Conservation (phyloP, 2,329 filamentous ascomycete genomes). For the Cyphellophora europaea region DNA sequence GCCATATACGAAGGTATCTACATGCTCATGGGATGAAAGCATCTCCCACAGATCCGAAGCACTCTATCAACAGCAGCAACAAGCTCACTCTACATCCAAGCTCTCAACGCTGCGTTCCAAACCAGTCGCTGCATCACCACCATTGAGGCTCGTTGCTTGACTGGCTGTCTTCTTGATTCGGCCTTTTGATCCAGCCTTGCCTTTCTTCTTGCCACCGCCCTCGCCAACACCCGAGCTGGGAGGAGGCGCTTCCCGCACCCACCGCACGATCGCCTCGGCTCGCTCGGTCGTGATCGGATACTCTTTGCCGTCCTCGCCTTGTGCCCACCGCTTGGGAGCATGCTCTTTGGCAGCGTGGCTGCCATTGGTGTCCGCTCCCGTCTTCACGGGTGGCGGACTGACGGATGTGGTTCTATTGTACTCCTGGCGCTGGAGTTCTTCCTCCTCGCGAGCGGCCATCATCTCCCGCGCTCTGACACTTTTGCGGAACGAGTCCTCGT, state of each 20-base stretch:
- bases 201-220: conserved; percentile 8
- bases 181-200: conserved; percentile 4
- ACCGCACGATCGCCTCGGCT: conserved; percentile 58
- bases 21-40: no score
- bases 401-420: conserved; percentile 10
- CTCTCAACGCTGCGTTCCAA: conserved; percentile 14
- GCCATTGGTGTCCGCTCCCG: neutral
- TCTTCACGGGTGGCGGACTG: conserved; percentile 2
- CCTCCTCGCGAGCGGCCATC: conserved; percentile 47
- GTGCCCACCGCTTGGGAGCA: conserved; percentile 7
- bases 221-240: conserved; percentile 7
- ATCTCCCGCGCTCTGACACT: conserved; percentile 54
- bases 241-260: conserved; percentile 54
- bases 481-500: conserved; percentile 56
- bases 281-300: conserved; percentile 62
- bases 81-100: conserved; percentile 6
- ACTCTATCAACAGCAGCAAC: no score
- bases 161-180: conserved; percentile 10
- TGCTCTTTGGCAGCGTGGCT: conserved; percentile 1
- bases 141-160: conserved; percentile 5
- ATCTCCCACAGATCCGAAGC: no score
- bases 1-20: no score
- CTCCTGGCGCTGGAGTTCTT: conserved; percentile 24
- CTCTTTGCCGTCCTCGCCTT: conserved; percentile 44
- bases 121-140: conserved; percentile 1